These are phyloP conservation scores for Penicillium italicum DNA, from an alignment of 2,329 filamentous ascomycete species.

Conservation along the genomic window DNA sequence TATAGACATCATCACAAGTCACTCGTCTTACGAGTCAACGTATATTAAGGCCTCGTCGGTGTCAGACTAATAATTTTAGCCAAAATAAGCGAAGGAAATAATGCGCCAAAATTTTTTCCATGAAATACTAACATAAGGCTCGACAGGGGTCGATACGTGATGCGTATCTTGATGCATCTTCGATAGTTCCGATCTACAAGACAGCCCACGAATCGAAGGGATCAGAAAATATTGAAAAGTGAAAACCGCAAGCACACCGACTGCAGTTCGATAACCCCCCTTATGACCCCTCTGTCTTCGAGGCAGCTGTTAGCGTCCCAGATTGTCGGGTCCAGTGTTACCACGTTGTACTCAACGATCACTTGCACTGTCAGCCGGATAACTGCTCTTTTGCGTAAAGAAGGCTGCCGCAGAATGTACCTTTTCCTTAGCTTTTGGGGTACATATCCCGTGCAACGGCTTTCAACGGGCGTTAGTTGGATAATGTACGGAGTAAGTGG, in stretches of 20 bases:
- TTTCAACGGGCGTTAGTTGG: background rate
- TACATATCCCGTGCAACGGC: conserved; percentile 7
- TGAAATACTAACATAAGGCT: conserved; percentile 26
- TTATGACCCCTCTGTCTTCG: conserved; percentile 19
- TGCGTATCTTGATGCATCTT: conserved; percentile 11
- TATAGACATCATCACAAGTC: background rate
- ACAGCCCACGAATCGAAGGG: conserved; percentile 12
- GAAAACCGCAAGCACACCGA: conserved; percentile 14
- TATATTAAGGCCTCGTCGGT: conserved; percentile 29
- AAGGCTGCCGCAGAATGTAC: background rate
- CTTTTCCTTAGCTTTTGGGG: conserved; percentile 2
- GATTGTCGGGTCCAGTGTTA: conserved; percentile 11
- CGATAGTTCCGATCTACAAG: background rate
- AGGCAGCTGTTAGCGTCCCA: conserved; percentile 15
- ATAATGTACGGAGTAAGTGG: background rate
- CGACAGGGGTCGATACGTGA: conserved; percentile 17
- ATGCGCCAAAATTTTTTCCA: background rate
- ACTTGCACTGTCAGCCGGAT: background rate
- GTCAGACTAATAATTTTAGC: conserved; percentile 15
- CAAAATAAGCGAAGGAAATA: background rate
- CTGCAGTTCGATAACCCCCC: conserved; percentile 15
- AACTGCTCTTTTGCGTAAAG: background rate
- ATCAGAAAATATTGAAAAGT: conserved; percentile 11
- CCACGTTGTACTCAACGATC: background rate
- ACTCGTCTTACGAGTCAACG: conserved; percentile 25